Evolutionary conservation across 116 monocot genomes (phyloP), one percentile per base, ranked within the genome.

Genomic region (Phalaenopsis hybrid): DNA sequence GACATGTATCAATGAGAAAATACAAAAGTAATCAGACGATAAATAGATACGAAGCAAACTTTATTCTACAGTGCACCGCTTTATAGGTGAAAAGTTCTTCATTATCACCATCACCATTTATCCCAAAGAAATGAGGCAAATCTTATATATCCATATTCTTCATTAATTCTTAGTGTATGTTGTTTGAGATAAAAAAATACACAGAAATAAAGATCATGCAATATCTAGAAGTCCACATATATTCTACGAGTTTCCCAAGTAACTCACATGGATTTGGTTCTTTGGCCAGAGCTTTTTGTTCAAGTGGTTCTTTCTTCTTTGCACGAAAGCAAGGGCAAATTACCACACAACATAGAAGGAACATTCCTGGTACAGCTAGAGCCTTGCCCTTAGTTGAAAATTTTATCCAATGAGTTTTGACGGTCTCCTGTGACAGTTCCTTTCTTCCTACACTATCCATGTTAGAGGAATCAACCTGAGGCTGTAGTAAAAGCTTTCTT

Each of bases 241-340:
- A 13, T 44, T 33, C 33, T 74, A 74, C 6, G 44, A 15, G 15
- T 74, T 74, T 44, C 17, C 6, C 17, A 25, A 58, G 33, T 20
- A 17, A 79, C 82, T 88, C 75, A 88, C 88, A 44, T 52, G 75
- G 82, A 78, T 58, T 81, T 13, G 61, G 55, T 13, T 88, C 78
- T 76, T 59, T 81, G 57, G 31, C 85, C 4, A 85, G 82, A 81
- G 85, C 80, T 65, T 44, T 51, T 43, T 80, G 83, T 58, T 85
- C 89, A 20, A 45, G 79, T 4, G 75, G 28, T 57, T 91, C 87
- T 63, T 84, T 89, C 55, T 57, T 83, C 79, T 79, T 91, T 77
- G 87, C 77, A 55, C 80, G 83, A 75, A 89, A 87, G 44, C 87
- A 92, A 69, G 89, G 87, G 31, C 87, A 89, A 41, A 92, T 63